Percentiles rank a stretch among this genome's conserved stretches.
These are phyloP conservation scores for Vigna reflexopilosa DNA, from an alignment of 306 rosid genomes.

Conservation along the genomic window DNA sequence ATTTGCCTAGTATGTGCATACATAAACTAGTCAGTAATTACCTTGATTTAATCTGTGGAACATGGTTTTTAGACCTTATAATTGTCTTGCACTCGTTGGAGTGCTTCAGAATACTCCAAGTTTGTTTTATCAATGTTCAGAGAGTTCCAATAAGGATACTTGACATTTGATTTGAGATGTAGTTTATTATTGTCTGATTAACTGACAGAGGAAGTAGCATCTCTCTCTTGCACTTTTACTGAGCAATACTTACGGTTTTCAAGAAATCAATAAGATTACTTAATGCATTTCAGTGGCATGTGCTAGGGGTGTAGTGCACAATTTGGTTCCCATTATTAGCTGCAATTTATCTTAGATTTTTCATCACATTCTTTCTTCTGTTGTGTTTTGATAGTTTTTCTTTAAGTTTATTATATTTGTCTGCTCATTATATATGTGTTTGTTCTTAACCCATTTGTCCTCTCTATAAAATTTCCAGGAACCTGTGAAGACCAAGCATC, in stretches of 20 bases:
- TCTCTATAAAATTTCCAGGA: constrained; percentile 64
- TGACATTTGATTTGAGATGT: constrained; percentile 9
- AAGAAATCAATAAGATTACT: constrained; percentile 24
- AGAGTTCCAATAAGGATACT: constrained; percentile 6
- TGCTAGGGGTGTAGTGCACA: constrained; percentile 16
- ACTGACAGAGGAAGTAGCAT: neutral
- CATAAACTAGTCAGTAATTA: constrained; percentile 23
- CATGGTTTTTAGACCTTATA: constrained; percentile 14
- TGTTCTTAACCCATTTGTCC: constrained; percentile 22
- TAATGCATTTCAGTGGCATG: constrained; percentile 17
- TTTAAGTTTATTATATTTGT: constrained; percentile 10
- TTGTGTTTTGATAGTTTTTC: neutral
- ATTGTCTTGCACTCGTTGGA: constrained; percentile 7
- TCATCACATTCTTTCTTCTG: neutral
- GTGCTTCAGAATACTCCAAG: constrained; percentile 9
- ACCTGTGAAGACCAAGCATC: constrained; percentile 96
- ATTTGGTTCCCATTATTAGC: constrained; percentile 7
- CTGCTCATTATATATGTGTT: constrained; percentile 14
- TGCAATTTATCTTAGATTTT: constrained; percentile 9
- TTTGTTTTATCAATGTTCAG: constrained; percentile 3
- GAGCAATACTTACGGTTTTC: constrained; percentile 19
- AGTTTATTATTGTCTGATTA: constrained; percentile 28
- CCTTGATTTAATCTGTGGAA: constrained; percentile 27
- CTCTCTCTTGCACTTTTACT: neutral
- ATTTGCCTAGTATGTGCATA: neutral